Evolutionary conservation across 2,329 filamentous ascomycete species (phyloP).

Genomic region (Colletotrichum liriopes): DNA sequence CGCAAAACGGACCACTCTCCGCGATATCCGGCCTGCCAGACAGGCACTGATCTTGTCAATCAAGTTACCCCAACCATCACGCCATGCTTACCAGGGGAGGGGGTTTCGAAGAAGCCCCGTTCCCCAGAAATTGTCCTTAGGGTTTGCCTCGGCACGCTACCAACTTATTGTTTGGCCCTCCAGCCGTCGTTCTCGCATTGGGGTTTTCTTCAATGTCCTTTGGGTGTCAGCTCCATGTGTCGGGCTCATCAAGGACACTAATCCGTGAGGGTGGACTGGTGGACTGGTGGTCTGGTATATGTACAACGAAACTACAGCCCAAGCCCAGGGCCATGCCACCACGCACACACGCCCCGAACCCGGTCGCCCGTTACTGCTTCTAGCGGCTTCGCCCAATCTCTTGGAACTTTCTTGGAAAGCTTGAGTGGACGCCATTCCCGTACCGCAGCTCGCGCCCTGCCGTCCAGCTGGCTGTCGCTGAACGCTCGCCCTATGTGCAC

Average conservation of each 20-base stretch:
- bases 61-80: constrained; percentile 32
- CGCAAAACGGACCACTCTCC: constrained; percentile 3
- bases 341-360: constrained; percentile 25
- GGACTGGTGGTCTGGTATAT: not conserved
- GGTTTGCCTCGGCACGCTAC: constrained; percentile 7
- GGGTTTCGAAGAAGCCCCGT: not conserved
- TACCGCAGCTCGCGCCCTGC: constrained; percentile 36
- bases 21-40: constrained; percentile 17
- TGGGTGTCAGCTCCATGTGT: not conserved
- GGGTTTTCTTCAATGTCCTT: not conserved
- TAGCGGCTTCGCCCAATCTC: constrained; percentile 43
- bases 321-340: constrained; percentile 5
- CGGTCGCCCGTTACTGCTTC: constrained; percentile 32
- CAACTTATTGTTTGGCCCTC: not conserved
- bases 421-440: constrained; percentile 43
- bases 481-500: constrained; percentile 21
- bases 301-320: constrained; percentile 1
- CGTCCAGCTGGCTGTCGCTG: constrained; percentile 33
- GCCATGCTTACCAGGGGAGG: constrained; percentile 27
- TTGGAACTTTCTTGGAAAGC: constrained; percentile 44
- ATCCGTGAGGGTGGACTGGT: not conserved
- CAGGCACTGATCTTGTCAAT: not conserved
- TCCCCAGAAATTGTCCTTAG: constrained; percentile 32
- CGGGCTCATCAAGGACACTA: constrained; percentile 2
- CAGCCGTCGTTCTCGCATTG: not conserved